Conservation (phyloP, 2,329 filamentous ascomycete genomes). For the Sporothrix humicola region DNA sequence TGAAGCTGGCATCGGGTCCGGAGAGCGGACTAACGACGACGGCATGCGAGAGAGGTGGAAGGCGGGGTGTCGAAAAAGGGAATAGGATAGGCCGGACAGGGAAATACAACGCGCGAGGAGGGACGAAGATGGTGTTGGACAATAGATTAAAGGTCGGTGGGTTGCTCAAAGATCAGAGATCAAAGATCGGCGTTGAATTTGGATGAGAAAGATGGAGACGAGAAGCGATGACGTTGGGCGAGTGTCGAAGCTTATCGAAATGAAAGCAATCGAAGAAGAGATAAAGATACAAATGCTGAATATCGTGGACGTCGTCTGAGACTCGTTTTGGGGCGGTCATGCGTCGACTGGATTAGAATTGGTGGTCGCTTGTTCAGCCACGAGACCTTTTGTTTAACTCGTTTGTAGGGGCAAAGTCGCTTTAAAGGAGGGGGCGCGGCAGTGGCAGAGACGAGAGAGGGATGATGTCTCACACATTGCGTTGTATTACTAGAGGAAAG, state of each 20-base stretch:
- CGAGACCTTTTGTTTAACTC: constrained; percentile 7
- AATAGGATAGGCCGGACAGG: background rate
- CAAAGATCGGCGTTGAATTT: background rate
- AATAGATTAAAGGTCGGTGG: background rate
- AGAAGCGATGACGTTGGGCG: background rate
- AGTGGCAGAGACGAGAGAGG: background rate
- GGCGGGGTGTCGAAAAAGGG: background rate
- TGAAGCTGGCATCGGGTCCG: constrained; percentile 38
- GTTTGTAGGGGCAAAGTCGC: background rate
- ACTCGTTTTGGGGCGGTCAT: constrained; percentile 17
- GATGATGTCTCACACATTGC: background rate
- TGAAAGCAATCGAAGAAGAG: background rate
- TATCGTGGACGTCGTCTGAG: background rate
- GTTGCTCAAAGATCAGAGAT: background rate
- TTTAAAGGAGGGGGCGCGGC: background rate
- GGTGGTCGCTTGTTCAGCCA: constrained; percentile 27
- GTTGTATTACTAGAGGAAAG: no score
- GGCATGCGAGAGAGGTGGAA: constrained; percentile 43
- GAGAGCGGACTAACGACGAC: constrained; percentile 47
- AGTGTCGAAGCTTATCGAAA: background rate
- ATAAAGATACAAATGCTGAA: background rate
- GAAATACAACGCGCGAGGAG: background rate
- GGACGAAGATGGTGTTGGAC: background rate
- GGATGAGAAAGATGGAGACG: no score
- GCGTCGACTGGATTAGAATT: background rate